Evolutionary conservation across 2,329 filamentous ascomycete species (phyloP).

Genomic region (Coniochaeta hoffmannii): DNA sequence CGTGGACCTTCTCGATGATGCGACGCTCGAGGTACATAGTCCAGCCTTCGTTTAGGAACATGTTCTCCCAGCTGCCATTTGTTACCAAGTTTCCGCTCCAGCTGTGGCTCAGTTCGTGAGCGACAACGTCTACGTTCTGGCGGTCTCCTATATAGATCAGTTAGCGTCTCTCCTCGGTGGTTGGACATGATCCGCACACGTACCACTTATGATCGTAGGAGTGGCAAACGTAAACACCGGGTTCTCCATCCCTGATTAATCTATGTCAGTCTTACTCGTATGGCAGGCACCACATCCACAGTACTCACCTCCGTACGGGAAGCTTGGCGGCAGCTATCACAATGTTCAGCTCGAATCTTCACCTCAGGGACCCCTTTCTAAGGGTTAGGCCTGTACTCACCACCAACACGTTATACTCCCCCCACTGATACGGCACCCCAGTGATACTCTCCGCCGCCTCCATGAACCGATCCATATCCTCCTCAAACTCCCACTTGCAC

Average conservation of each 20-base stretch:
- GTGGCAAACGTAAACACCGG: slow-evolving; percentile 94
- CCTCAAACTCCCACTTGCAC: slow-evolving; percentile 87
- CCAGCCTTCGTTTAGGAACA: slow-evolving; percentile 76
- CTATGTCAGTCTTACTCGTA: slow-evolving; percentile 10
- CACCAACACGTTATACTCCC: slow-evolving; percentile 88
- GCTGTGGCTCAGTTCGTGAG: slow-evolving; percentile 69
- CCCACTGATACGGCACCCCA: slow-evolving; percentile 80
- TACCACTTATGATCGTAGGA: slow-evolving; percentile 82
- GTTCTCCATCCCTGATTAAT: slow-evolving; percentile 69
- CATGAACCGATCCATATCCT: slow-evolving; percentile 87
- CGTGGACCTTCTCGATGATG: slow-evolving; percentile 69
- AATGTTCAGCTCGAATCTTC: background rate
- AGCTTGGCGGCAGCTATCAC: slow-evolving; percentile 65
- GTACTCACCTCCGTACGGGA: slow-evolving; percentile 71
- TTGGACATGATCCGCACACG: background rate
- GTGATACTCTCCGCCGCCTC: slow-evolving; percentile 74
- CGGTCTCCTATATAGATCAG: slow-evolving; percentile 40
- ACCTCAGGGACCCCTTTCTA: background rate
- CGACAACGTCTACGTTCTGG: slow-evolving; percentile 93
- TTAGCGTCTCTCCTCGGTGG: background rate
- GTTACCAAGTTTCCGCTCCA: slow-evolving; percentile 88
- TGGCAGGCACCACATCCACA: background rate
- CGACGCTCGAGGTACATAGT: slow-evolving; percentile 90
- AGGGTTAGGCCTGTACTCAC: background rate
- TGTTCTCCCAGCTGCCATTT: slow-evolving; percentile 67